Evolutionary conservation across 176 grass and related monocot species (phyloP), one percentile per base, ranked within the genome.

Genomic region (Avena eriantha): DNA sequence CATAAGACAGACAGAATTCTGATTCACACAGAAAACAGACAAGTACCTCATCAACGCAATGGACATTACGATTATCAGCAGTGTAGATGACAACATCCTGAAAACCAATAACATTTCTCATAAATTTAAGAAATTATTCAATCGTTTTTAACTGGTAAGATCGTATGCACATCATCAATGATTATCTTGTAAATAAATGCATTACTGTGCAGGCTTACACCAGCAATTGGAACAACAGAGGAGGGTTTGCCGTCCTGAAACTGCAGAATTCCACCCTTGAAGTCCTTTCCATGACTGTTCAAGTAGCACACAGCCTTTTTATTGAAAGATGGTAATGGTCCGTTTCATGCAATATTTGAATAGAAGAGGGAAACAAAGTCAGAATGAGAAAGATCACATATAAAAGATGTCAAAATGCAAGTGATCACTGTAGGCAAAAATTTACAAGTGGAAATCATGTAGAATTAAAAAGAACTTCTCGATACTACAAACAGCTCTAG

Each of bases 51-150:
- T 94, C 92, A 60, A 98, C 96, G 89, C 81, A 91, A 88, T 98
- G 96, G 55, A 91, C 73, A 82, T 98, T 98, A 53, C 70, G 75
- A 80, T 75, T 71, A 79, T 95, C 96, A 80, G 96, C 93, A 69
- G 90, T 98, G 66, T 98, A 98, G 73, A 95, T 94, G 57, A 95
- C 45, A 90, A 82, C 96, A 95, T 98, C 93, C 96, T 98, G 87
- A 21, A 84, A 82, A 85, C n/a, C n/a, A 75, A 82, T 7, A 53
- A 14, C 14, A 29, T 1, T 66, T 68, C 76, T 64, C 43, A 39
- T 19, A 66, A 61, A 81, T 76, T 76, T 63, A 72, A 77, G 31
- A 61, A 87, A 83, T 12, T 11, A 78, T 17, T 50, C 1, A 1
- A 64, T 65, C 57, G 13, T 3, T 69, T 80, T 84, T 63, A 89